Evolutionary conservation across 2,329 filamentous ascomycete genomes (phyloP).

Genomic region (Aureobasidium zeae): DNA sequence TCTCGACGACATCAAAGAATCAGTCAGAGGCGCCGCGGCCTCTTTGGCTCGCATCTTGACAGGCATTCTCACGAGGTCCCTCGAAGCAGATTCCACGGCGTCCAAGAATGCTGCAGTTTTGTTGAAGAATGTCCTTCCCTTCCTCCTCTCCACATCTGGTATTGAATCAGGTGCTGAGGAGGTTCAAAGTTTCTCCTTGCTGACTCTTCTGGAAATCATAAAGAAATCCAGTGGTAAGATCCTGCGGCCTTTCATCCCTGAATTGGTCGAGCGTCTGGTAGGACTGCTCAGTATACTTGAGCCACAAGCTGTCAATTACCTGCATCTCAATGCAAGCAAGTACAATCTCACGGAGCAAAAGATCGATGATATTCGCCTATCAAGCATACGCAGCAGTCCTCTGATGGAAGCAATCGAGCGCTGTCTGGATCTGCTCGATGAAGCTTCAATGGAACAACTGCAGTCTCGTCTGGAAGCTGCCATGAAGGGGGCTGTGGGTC

Average conservation of each 20-base stretch:
- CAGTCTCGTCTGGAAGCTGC: slow-evolving; percentile 63
- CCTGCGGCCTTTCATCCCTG: slow-evolving; percentile 70
- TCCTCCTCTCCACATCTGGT: slow-evolving; percentile 78
- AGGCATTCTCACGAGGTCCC: slow-evolving; percentile 71
- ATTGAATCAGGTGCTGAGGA: slow-evolving; percentile 84
- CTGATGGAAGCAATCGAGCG: slow-evolving; percentile 89
- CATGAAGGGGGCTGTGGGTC: slow-evolving; percentile 77
- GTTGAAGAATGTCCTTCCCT: slow-evolving; percentile 79
- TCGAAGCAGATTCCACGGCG: slow-evolving; percentile 66
- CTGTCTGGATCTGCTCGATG: slow-evolving; percentile 75
- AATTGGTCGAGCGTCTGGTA: slow-evolving; percentile 71
- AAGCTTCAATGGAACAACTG: slow-evolving; percentile 63
- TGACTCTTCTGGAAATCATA: slow-evolving; percentile 76
- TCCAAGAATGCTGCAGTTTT: slow-evolving; percentile 62
- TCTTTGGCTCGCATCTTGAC: slow-evolving; percentile 76
- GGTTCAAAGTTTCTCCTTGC: slow-evolving; percentile 69
- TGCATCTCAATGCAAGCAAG: slow-evolving; percentile 77
- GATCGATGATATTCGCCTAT: slow-evolving; percentile 78
- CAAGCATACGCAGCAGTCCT: slow-evolving; percentile 73
- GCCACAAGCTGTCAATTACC: slow-evolving; percentile 80
- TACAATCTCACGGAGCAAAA: slow-evolving; percentile 80
- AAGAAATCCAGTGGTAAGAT: slow-evolving; percentile 73
- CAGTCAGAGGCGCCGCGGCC: slow-evolving; percentile 71
- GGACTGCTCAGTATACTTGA: slow-evolving; percentile 80
- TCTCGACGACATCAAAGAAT: slow-evolving; percentile 90